Evolutionary conservation across 768 basidiomycete species (phyloP).

Genomic region (Chlorophyllum brunneum): DNA sequence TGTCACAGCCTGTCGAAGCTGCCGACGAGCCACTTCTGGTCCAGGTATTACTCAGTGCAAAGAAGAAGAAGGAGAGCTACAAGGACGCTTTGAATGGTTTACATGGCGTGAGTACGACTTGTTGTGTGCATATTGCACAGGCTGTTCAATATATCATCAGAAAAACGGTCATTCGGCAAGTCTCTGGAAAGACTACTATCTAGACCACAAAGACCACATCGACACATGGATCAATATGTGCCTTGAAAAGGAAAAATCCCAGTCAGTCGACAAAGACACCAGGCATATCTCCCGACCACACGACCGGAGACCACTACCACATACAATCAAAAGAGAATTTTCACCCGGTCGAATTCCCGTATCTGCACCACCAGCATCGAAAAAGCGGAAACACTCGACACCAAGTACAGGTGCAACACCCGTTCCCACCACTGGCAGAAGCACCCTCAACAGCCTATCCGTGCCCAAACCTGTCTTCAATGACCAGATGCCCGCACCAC

Average conservation of each 20-base stretch:
- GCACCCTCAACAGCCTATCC: constrained; percentile 60
- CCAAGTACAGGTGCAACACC: constrained; percentile 1
- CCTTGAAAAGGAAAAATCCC: constrained; percentile 24
- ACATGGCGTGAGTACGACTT: constrained; percentile 51
- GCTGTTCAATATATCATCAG: constrained; percentile 26
- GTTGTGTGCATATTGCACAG: constrained; percentile 5
- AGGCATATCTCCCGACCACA: constrained; percentile 3
- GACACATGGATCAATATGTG: constrained; percentile 42
- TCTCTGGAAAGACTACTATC: constrained; percentile 79
- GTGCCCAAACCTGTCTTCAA: constrained; percentile 45
- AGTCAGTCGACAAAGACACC: constrained; percentile 10
- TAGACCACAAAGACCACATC: constrained; percentile 62
- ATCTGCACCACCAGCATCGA: constrained; percentile 2
- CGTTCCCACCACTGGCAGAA: constrained; percentile 29
- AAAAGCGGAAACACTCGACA: constrained; percentile 11
- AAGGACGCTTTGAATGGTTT: constrained; percentile 64
- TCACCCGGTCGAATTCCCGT: constrained; percentile 10
- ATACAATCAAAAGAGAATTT: constrained; percentile 18
- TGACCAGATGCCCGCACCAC: constrained; percentile 52
- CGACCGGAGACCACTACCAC: constrained; percentile 1
- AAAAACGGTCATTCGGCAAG: constrained; percentile 50
- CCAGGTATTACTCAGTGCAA: constrained; percentile 39
- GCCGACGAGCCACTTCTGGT: constrained; percentile 61
- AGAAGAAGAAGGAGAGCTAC: constrained; percentile 44
- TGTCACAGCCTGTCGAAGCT: constrained; percentile 49